These are phyloP conservation scores for Gardenia jasminoides DNA, from an alignment of 257 asterid genomes.

Conservation along the genomic window DNA sequence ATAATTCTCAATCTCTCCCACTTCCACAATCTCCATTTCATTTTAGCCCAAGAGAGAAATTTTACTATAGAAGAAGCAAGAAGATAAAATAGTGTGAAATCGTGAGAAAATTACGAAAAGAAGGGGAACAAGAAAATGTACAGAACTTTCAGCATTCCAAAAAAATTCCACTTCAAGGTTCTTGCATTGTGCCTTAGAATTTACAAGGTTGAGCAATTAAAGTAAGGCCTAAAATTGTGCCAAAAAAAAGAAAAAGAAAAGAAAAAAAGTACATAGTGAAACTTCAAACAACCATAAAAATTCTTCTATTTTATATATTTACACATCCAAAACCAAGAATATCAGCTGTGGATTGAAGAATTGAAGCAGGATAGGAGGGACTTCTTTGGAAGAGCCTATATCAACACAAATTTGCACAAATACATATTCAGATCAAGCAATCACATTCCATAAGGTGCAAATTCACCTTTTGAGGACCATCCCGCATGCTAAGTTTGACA, in stretches of 20 bases:
- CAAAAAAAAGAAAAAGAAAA: background rate
- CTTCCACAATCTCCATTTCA: background rate
- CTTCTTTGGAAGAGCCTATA: background rate
- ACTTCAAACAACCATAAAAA: background rate
- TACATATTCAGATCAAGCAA: background rate
- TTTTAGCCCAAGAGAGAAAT: background rate
- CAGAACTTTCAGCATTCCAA: background rate
- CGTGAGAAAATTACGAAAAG: background rate
- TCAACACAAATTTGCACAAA: background rate
- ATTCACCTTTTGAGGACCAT: conserved; percentile 34
- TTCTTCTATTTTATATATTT: too few relatives aligned
- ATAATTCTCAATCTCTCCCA: background rate
- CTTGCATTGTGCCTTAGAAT: background rate
- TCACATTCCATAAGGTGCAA: background rate
- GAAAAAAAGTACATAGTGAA: background rate
- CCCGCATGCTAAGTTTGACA: conserved; percentile 75
- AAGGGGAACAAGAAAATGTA: background rate
- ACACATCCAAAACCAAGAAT: background rate
- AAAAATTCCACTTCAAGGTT: background rate
- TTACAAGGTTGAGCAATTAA: too few relatives aligned
- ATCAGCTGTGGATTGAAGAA: background rate
- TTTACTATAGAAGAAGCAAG: background rate
- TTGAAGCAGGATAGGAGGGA: background rate
- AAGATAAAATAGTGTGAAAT: background rate
- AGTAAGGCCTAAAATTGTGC: background rate